These are phyloP conservation scores for Dictyostelium capitatum DNA, from an alignment of 78 protist species.

Conservation along the genomic window DNA sequence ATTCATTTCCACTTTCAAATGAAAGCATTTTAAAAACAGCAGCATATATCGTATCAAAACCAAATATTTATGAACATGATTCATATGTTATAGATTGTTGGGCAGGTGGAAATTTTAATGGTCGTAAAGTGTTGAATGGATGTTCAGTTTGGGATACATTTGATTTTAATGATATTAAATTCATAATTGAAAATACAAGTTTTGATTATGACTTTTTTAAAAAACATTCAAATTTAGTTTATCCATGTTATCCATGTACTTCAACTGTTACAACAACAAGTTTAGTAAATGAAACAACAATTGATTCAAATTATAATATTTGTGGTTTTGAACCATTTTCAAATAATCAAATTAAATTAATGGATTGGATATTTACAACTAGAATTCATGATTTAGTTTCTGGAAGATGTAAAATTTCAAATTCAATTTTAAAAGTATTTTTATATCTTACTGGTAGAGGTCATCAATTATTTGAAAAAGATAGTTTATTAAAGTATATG, in stretches of 20 bases:
- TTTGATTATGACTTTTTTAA: background rate
- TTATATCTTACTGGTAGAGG: constrained; percentile 22
- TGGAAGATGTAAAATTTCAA: background rate
- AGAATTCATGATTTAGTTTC: constrained; percentile 1
- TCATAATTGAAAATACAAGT: background rate
- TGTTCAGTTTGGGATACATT: background rate
- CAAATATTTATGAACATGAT: background rate
- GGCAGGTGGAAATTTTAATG: background rate
- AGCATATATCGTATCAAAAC: background rate
- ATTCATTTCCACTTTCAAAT: background rate
- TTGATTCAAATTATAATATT: too few species aligned
- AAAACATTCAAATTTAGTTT: background rate
- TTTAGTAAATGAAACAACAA: too few species aligned
- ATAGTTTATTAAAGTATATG: background rate
- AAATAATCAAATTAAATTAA: background rate
- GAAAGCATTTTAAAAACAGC: background rate
- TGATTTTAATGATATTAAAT: background rate
- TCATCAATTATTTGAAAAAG: background rate
- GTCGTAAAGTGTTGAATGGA: background rate
- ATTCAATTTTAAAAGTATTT: background rate
- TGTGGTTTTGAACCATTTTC: background rate
- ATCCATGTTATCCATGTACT: too few species aligned
- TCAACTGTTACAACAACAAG: too few species aligned
- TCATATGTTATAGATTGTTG: background rate
- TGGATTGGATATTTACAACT: constrained; percentile 3